A percentile compares a stretch with the other conserved stretches of the same genome.
phyloP scores from a whole-genome alignment of 2,329 filamentous ascomycete species.

The Dichotomopilus funicola region DNA sequence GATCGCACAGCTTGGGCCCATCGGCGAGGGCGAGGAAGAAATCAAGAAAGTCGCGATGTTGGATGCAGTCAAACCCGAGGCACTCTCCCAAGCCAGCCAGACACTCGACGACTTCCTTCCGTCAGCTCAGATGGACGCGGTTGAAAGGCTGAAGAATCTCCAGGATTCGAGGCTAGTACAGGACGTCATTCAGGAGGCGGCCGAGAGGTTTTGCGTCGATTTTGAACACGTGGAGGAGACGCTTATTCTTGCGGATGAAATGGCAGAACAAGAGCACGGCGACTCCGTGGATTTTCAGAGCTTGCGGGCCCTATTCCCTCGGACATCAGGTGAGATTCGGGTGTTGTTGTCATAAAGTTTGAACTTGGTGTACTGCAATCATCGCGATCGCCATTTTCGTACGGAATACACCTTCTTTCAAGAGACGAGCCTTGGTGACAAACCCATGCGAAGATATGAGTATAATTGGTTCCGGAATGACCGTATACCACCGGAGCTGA shows the following conservation, averaged over 20 bases:
- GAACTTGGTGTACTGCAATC: too few species aligned
- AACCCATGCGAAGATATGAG: too few species aligned
- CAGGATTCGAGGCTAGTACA: conserved; percentile 66
- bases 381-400: too few species aligned
- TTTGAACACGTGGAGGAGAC: conserved; percentile 60
- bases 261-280: conserved; percentile 23
- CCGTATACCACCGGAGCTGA: too few species aligned
- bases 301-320: conserved; percentile 45
- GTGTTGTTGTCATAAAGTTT: conserved; percentile 46
- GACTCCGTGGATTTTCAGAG: conserved; percentile 25
- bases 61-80: conserved; percentile 50
- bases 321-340: conserved; percentile 54
- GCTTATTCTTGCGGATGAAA: conserved; percentile 39
- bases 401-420: too few species aligned
- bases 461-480: too few species aligned
- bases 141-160: conserved; percentile 69
- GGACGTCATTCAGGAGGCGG: conserved; percentile 73
- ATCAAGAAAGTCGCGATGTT: conserved; percentile 50
- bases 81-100: conserved; percentile 63
- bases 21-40: conserved; percentile 36
- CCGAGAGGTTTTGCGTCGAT: conserved; percentile 74
- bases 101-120: conserved; percentile 84
- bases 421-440: too few species aligned
- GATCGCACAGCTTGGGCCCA: conserved; percentile 47
- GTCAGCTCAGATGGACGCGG: conserved; percentile 85